phyloP scores from a whole-genome alignment of 306 rosid species.

The Arachis hypogaea region DNA sequence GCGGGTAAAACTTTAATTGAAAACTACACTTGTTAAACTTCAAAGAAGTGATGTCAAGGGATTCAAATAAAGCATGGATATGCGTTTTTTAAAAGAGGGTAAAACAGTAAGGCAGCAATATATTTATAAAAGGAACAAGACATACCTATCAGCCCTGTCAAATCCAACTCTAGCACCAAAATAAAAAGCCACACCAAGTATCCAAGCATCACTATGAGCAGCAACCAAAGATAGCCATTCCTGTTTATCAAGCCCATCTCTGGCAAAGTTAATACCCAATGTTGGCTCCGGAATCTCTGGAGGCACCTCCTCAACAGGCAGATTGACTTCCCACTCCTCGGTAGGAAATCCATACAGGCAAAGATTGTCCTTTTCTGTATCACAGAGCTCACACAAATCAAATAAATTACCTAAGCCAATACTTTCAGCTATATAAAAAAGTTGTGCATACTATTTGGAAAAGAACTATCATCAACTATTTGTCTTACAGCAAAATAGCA shows the following conservation, averaged over 20 bases:
- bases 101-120: neutral
- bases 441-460: constrained; percentile 18
- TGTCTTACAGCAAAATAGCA: neutral
- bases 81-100: neutral
- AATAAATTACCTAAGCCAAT: constrained; percentile 5
- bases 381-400: constrained; percentile 29
- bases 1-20: too few relatives aligned
- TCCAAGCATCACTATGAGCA: constrained; percentile 58
- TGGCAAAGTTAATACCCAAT: constrained; percentile 59
- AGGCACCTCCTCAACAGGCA: constrained; percentile 61
- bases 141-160: constrained; percentile 54
- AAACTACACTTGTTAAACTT: too few relatives aligned
- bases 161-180: constrained; percentile 58
- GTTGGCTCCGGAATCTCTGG: constrained; percentile 68
- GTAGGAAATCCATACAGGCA: constrained; percentile 66
- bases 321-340: constrained; percentile 62
- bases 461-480: constrained; percentile 20
- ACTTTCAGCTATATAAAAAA: neutral
- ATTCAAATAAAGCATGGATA: neutral
- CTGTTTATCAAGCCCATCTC: constrained; percentile 61
- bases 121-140: constrained; percentile 2
- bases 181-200: constrained; percentile 56
- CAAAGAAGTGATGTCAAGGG: neutral
- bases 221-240: constrained; percentile 62
- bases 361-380: constrained; percentile 61